A percentile compares a stretch with the other conserved stretches of the same genome.
Evolutionary conservation across 164 flowering plant species (phyloP).

Genomic region (Nelumbo lutea): DNA sequence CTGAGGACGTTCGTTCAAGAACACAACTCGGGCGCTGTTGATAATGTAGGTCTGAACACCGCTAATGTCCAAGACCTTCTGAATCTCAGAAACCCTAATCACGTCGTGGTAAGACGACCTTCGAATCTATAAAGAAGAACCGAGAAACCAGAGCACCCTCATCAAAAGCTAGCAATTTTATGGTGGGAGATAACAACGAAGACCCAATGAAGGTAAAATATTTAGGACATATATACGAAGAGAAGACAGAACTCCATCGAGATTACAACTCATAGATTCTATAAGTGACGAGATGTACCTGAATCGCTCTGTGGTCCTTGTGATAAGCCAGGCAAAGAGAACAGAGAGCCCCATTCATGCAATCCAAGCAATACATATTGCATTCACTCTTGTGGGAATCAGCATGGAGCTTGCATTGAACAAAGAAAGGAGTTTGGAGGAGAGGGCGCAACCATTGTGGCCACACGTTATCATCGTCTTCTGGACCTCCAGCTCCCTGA

Average conservation of each 20-base stretch:
- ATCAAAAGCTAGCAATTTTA: background rate
- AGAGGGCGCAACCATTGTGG: slow-evolving; percentile 90
- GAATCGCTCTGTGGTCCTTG: slow-evolving; percentile 74
- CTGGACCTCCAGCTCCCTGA: slow-evolving; percentile 74
- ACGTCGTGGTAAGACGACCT: slow-evolving; percentile 97
- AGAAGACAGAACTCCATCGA: no score
- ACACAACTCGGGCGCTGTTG: slow-evolving; percentile 88
- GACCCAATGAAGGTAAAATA: background rate
- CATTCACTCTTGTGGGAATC: slow-evolving; percentile 94
- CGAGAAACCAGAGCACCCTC: slow-evolving; percentile 5
- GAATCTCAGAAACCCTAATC: slow-evolving; percentile 83
- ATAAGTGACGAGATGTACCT: slow-evolving; percentile 34
- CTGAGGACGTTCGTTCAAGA: slow-evolving; percentile 89
- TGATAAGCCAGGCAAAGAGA: slow-evolving; percentile 76
- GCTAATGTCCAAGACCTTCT: slow-evolving; percentile 73
- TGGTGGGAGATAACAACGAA: no score
- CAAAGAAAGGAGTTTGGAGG: slow-evolving; percentile 61
- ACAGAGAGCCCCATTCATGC: slow-evolving; percentile 79
- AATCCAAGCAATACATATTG: slow-evolving; percentile 95
- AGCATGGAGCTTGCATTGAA: slow-evolving; percentile 72
- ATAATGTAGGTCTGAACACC: slow-evolving; percentile 92
- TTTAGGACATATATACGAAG: no score
- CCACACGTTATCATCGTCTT: slow-evolving; percentile 67
- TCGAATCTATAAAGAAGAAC: slow-evolving; percentile 53
- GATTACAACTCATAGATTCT: no score